Percentiles rank a stretch among this genome's conserved stretches.
phyloP scores from a whole-genome alignment of 352 stramenopile species.

The Globisporangium orthogonon region DNA sequence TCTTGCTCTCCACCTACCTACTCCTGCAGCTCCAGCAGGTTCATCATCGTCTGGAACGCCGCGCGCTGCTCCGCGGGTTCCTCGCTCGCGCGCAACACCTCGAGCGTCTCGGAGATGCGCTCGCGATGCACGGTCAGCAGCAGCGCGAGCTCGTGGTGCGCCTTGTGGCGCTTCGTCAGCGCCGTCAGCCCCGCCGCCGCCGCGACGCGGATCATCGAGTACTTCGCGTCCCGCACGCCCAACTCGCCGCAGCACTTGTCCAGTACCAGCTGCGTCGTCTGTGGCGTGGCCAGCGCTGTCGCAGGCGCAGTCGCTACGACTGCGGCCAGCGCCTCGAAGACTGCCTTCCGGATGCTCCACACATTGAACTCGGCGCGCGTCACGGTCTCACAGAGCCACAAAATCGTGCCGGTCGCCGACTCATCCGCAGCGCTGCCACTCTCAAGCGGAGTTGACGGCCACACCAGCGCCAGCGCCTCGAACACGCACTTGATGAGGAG shows the following conservation, averaged over 20 bases:
- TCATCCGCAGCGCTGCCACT: neutral
- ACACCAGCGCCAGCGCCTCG: slow-evolving; percentile 47
- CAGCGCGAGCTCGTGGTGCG: slow-evolving; percentile 28
- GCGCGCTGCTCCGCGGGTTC: slow-evolving; percentile 60
- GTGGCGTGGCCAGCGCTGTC: slow-evolving; percentile 13
- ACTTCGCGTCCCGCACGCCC: slow-evolving; percentile 62
- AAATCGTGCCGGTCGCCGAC: slow-evolving; percentile 22
- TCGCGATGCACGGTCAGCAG: slow-evolving; percentile 46
- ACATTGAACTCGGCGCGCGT: slow-evolving; percentile 31
- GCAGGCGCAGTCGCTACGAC: slow-evolving; percentile 28
- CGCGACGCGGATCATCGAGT: slow-evolving; percentile 62
- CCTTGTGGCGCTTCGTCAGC: slow-evolving; percentile 27
- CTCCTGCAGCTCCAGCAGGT: slow-evolving; percentile 25
- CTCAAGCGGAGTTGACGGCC: slow-evolving; percentile 18
- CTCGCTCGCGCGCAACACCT: slow-evolving; percentile 40
- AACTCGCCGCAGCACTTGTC: slow-evolving; percentile 39
- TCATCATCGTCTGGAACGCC: slow-evolving; percentile 38
- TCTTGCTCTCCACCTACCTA: neutral
- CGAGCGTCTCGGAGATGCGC: slow-evolving; percentile 27
- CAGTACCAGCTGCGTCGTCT: slow-evolving; percentile 29
- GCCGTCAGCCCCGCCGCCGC: slow-evolving; percentile 39
- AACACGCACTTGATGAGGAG: slow-evolving; percentile 74
- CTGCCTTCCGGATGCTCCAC: slow-evolving; percentile 62
- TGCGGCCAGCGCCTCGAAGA: slow-evolving; percentile 33
- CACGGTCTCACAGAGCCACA: slow-evolving; percentile 46